phyloP scores from a whole-genome alignment of 371 early-diverging fungal species.

The Nematocida displodere region DNA sequence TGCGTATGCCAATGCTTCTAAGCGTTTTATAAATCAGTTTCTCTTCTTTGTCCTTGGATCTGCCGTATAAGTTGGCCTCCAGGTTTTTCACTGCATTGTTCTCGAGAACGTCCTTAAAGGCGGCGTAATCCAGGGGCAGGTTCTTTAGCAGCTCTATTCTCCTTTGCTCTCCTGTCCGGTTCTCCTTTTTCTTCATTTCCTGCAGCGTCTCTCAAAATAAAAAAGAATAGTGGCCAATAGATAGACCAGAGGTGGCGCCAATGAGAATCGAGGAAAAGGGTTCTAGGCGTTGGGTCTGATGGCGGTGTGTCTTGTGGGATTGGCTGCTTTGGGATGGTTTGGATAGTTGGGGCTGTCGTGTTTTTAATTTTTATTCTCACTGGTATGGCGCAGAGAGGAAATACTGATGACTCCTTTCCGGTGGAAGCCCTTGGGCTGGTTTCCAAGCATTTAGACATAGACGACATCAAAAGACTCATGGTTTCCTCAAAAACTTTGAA shows the following conservation, averaged over 20 bases:
- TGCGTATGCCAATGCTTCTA: constrained; percentile 1
- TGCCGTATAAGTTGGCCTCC: constrained; percentile 32
- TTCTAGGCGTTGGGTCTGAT: neutral
- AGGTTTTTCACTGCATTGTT: constrained; percentile 4
- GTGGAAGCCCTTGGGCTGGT: constrained; percentile 44
- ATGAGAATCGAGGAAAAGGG: neutral
- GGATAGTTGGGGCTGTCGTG: too few species aligned
- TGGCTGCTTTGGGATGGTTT: too few species aligned
- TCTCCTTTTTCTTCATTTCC: too few species aligned
- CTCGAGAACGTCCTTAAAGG: constrained; percentile 1
- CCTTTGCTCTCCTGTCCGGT: too few species aligned
- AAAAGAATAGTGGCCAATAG: neutral
- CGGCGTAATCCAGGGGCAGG: neutral
- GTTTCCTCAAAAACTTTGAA: constrained; percentile 21
- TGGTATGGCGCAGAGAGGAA: too few species aligned
- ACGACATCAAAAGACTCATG: constrained; percentile 54
- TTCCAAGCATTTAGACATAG: constrained; percentile 17
- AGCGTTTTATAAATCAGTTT: neutral
- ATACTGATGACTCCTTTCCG: constrained; percentile 44
- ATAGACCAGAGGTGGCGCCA: neutral
- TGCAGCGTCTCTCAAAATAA: neutral
- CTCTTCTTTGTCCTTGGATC: constrained; percentile 11
- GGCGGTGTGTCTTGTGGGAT: too few species aligned
- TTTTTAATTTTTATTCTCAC: too few species aligned
- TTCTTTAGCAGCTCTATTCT: too few species aligned